These are phyloP conservation scores for Xylaria intraflava DNA, from an alignment of 495 filamentous ascomycete genomes.

Conservation along the genomic window DNA sequence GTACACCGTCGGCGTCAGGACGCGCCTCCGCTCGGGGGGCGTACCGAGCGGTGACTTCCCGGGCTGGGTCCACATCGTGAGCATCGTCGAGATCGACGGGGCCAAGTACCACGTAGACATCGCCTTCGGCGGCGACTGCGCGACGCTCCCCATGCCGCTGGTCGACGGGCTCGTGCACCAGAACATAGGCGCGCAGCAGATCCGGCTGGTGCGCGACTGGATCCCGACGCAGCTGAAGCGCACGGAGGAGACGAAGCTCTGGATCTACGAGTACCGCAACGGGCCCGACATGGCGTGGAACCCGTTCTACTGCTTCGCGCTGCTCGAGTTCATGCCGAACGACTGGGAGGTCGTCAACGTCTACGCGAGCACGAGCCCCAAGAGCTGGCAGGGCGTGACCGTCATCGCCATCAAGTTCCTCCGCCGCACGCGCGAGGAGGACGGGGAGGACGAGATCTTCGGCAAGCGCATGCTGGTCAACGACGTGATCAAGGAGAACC, in stretches of 20 bases:
- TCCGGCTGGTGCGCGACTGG: constrained; percentile 41
- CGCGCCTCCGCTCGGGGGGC: constrained; percentile 22
- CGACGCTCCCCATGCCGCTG: constrained; percentile 49
- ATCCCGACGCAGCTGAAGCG: constrained; percentile 41
- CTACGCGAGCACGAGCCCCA: constrained; percentile 40
- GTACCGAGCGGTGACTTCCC: constrained; percentile 32
- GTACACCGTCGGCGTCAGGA: constrained; percentile 37
- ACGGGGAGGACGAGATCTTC: constrained; percentile 36
- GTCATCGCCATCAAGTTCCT: constrained; percentile 55
- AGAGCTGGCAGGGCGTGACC: constrained; percentile 43
- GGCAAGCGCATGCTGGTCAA: constrained; percentile 56
- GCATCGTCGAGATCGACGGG: constrained; percentile 40
- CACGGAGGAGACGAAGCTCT: constrained; percentile 40
- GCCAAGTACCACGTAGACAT: constrained; percentile 52
- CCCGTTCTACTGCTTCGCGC: constrained; percentile 53
- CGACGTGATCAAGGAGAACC: constrained; percentile 50
- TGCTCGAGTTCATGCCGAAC: constrained; percentile 53
- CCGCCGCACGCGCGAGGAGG: constrained; percentile 25
- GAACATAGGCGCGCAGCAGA: constrained; percentile 41
- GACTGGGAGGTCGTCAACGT: constrained; percentile 59
- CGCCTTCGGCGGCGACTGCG: constrained; percentile 58
- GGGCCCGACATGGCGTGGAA: constrained; percentile 42
- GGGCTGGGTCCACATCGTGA: constrained; percentile 54
- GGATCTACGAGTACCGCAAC: constrained; percentile 59
- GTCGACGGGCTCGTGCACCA: constrained; percentile 35